Evolutionary conservation across 139 green algal species (phyloP), one percentile per base, ranked within the genome.

Genomic region (Medakamo hakoo): DNA sequence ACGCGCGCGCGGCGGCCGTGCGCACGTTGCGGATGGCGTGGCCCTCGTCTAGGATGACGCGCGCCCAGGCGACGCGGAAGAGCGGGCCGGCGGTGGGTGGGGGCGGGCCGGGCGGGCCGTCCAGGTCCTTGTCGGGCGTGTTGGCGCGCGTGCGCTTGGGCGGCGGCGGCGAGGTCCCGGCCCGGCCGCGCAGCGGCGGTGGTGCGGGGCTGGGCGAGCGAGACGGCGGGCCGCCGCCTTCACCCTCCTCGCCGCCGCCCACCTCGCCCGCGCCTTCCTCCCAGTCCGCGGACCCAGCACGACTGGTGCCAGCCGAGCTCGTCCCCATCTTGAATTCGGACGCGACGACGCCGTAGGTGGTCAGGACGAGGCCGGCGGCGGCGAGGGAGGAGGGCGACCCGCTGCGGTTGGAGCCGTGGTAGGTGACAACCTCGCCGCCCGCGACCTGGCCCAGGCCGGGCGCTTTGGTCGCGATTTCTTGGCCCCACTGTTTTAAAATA

Each of bases 41-140:
- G 1, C 85, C 89, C 77, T 97, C 90, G 71, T 97, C 90, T 27
- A 97, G 67, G 29, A 97, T 83, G 48, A 96, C 83, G 24, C 79
- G 59, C 31, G 62, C 62, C 31, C 57, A 60, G 4, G 56, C 57
- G 20, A 74, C n/a, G 57, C 64, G 65, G 59, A 78, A 70, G 48
- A 52, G 40, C 9, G 40, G 40, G 40, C 40, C 40, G 9, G 9
- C 16, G 40, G 40, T 16, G 16, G 40, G 16, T 21, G 40, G 55
- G 26, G 14, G 64, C 59, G 20, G 40, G 40, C 9, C 9, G 40
- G 40, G 9, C 9, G 40, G 9, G 40, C 40, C 40, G 40, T 52
- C 40, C n/a, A n/a, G n/a, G n/a, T n/a, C n/a, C n/a, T n/a, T n/a
- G n/a, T n/a, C n/a, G n/a, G n/a, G n/a, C n/a, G n/a, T n/a, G n/a